These are phyloP conservation scores for Coemansia sp. DNA, from an alignment of 192 early-diverging fungal genomes.

Conservation along the genomic window DNA sequence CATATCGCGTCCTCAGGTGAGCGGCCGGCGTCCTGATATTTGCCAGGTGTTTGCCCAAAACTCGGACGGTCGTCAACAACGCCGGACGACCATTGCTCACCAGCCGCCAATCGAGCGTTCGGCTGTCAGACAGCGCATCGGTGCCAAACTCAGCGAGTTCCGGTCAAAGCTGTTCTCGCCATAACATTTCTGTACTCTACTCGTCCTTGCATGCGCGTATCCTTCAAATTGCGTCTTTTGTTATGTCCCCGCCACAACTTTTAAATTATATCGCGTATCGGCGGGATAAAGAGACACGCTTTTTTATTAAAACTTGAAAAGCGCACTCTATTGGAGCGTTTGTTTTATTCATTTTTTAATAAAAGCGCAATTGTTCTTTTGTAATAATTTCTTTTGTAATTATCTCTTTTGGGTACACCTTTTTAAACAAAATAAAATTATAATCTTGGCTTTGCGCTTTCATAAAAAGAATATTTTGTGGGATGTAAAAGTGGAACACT, in stretches of 20 bases:
- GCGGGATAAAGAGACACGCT: neutral
- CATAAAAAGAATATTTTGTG: neutral
- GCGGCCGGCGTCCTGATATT: constrained; percentile 11
- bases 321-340: neutral
- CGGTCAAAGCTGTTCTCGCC: constrained; percentile 13
- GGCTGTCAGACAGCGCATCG: constrained; percentile 8
- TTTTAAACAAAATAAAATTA: neutral
- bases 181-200: constrained; percentile 3
- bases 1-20: constrained; percentile 1
- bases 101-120: constrained; percentile 2
- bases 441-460: neutral
- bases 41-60: constrained; percentile 6
- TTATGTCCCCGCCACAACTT: neutral
- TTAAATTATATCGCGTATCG: no score
- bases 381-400: neutral
- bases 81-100: constrained; percentile 6
- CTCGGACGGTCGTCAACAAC: neutral
- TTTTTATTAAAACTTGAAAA: neutral
- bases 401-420: neutral
- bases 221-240: neutral
- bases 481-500: neutral
- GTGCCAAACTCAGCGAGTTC: constrained; percentile 15
- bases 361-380: neutral
- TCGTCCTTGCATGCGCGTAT: neutral
- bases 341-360: constrained; percentile 2